These are phyloP conservation scores for Excoecaria cochinchinensis DNA, from an alignment of 345 rosid genomes.

Conservation along the genomic window DNA sequence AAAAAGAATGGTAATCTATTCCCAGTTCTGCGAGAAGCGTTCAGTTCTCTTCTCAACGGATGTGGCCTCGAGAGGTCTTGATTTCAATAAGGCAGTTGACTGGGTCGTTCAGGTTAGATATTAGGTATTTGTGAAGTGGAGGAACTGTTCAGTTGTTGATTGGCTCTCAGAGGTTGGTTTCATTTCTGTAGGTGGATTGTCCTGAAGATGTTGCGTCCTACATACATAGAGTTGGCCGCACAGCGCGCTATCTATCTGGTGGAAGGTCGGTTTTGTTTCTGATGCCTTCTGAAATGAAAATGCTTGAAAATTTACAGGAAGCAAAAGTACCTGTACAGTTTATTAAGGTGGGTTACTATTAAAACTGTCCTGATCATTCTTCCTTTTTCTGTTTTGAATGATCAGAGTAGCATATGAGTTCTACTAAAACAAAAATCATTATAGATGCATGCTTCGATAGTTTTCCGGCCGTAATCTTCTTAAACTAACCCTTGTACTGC, in stretches of 20 bases:
- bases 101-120: conserved; percentile 91
- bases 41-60: conserved; percentile 92
- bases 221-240: conserved; percentile 97
- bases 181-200: conserved; percentile 66
- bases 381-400: conserved; percentile 8
- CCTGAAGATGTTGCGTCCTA: conserved; percentile 92
- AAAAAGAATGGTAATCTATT: conserved; percentile 74
- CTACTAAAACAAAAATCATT: background rate
- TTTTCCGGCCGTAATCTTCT: background rate
- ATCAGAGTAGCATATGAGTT: background rate
- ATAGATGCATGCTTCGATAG: background rate
- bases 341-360: conserved; percentile 51
- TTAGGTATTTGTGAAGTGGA: conserved; percentile 12
- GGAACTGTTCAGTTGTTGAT: background rate
- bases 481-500: background rate
- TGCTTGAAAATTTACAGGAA: conserved; percentile 75
- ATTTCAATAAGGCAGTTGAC: conserved; percentile 87
- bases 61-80: conserved; percentile 95
- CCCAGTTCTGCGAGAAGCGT: conserved; percentile 70
- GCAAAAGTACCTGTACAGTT: conserved; percentile 73
- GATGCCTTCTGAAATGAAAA: conserved; percentile 85
- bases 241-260: conserved; percentile 73
- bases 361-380: background rate
- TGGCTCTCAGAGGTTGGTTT: conserved; percentile 14
- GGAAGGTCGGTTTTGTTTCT: conserved; percentile 86